Evolutionary conservation across 2,329 filamentous ascomycete genomes (phyloP).

Genomic region (Diplodia mutila): DNA sequence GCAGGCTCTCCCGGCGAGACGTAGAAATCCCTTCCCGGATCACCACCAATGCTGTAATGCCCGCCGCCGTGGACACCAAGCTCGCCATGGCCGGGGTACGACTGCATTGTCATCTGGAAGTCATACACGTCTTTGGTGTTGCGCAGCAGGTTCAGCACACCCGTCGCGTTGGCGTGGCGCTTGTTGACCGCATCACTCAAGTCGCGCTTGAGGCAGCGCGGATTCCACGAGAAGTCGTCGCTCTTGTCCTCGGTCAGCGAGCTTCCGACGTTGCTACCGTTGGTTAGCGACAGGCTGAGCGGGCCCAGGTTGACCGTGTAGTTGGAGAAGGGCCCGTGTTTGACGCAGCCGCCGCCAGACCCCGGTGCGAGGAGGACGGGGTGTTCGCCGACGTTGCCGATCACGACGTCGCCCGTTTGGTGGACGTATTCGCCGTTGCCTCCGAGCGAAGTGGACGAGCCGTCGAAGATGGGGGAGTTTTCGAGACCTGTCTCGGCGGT

Average conservation of each 20-base stretch:
- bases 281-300: slow-evolving; percentile 34
- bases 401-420: slow-evolving; percentile 21
- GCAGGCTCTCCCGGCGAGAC: slow-evolving; percentile 51
- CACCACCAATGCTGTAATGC: slow-evolving; percentile 53
- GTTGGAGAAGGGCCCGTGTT: slow-evolving; percentile 56
- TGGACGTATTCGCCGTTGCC: slow-evolving; percentile 48
- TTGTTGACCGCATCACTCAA: slow-evolving; percentile 36
- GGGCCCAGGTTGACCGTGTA: slow-evolving; percentile 54
- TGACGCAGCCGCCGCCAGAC: slow-evolving; percentile 60
- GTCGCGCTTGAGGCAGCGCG: slow-evolving; percentile 46
- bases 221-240: slow-evolving; percentile 37
- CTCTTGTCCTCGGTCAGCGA: neutral
- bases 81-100: slow-evolving; percentile 39
- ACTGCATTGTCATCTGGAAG: slow-evolving; percentile 47
- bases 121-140: slow-evolving; percentile 35
- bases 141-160: slow-evolving; percentile 33
- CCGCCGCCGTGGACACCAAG: slow-evolving; percentile 52
- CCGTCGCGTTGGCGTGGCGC: slow-evolving; percentile 32
- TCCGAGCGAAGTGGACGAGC: slow-evolving; percentile 51
- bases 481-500: slow-evolving; percentile 20
- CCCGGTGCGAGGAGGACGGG: slow-evolving; percentile 51
- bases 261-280: slow-evolving; percentile 31
- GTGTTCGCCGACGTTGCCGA: neutral
- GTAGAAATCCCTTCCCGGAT: slow-evolving; percentile 51
- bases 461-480: slow-evolving; percentile 59